phyloP scores from a whole-genome alignment of 2,329 filamentous ascomycete genomes.

The Colletotrichum orbiculare region DNA sequence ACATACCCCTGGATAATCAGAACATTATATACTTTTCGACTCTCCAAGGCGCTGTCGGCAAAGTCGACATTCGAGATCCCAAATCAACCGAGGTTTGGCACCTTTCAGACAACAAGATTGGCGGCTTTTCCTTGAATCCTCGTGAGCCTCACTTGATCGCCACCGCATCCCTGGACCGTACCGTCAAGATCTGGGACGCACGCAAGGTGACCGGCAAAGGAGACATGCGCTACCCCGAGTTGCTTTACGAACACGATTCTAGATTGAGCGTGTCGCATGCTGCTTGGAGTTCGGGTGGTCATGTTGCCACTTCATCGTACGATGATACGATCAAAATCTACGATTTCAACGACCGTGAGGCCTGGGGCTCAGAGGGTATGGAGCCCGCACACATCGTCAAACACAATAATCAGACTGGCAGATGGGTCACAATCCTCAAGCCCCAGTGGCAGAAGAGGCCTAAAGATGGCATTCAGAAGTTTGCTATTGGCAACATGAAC shows the following conservation, averaged over 20 bases:
- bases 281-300: constrained; percentile 85
- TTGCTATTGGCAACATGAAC: constrained; percentile 97
- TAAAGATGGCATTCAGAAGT: constrained; percentile 82
- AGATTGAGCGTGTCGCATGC: constrained; percentile 91
- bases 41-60: constrained; percentile 81
- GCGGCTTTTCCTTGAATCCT: constrained; percentile 89
- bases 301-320: constrained; percentile 92
- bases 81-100: constrained; percentile 74
- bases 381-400: constrained; percentile 74
- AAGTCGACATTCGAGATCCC: constrained; percentile 78
- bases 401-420: constrained; percentile 96
- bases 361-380: constrained; percentile 73
- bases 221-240: constrained; percentile 69
- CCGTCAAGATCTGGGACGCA: constrained; percentile 91
- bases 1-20: constrained; percentile 77
- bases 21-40: constrained; percentile 89
- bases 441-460: constrained; percentile 90
- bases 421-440: constrained; percentile 88
- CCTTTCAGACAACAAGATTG: constrained; percentile 92
- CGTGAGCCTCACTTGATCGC: constrained; percentile 83
- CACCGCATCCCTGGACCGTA: constrained; percentile 90
- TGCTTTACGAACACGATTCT: constrained; percentile 85
- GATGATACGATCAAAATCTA: constrained; percentile 97
- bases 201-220: constrained; percentile 78
- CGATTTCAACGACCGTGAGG: constrained; percentile 72